These are phyloP conservation scores for Smallanthus sonchifolius DNA, from an alignment of 129 eudicot species.

Conservation along the genomic window DNA sequence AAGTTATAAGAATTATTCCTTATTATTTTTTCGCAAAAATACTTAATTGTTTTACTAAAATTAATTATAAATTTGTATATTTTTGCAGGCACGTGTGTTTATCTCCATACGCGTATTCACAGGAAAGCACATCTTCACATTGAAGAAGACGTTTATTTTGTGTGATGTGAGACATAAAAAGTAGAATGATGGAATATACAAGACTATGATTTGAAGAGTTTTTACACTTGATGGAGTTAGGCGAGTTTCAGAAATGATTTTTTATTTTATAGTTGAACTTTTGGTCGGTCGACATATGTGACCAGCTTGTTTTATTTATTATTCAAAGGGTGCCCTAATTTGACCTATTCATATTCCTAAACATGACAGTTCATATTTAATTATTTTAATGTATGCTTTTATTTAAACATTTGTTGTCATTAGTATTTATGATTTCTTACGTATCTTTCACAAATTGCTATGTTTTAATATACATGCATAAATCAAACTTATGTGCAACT, in stretches of 20 bases:
- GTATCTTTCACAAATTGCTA: too few species aligned
- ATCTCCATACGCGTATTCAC: too few species aligned
- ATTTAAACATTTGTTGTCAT: neutral
- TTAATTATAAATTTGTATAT: too few species aligned
- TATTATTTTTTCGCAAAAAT: too few species aligned
- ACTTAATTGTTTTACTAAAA: too few species aligned
- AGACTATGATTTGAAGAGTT: neutral
- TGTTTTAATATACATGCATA: too few species aligned
- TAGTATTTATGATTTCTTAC: neutral
- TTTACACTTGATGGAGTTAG: neutral
- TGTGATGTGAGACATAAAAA: neutral
- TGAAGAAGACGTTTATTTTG: neutral
- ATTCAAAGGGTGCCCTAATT: neutral
- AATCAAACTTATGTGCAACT: too few species aligned
- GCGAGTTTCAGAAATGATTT: neutral
- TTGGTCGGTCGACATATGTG: slow-evolving; percentile 1
- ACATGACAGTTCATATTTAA: neutral
- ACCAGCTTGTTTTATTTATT: neutral
- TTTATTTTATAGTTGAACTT: neutral
- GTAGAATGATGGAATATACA: too few species aligned
- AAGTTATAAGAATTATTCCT: too few species aligned
- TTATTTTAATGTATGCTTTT: neutral
- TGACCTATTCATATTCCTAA: neutral
- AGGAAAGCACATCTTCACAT: too few species aligned
- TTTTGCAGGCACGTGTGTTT: too few species aligned